Conservation (phyloP, 192 early-diverging fungal genomes). For the Rhizophagus prolifer region DNA sequence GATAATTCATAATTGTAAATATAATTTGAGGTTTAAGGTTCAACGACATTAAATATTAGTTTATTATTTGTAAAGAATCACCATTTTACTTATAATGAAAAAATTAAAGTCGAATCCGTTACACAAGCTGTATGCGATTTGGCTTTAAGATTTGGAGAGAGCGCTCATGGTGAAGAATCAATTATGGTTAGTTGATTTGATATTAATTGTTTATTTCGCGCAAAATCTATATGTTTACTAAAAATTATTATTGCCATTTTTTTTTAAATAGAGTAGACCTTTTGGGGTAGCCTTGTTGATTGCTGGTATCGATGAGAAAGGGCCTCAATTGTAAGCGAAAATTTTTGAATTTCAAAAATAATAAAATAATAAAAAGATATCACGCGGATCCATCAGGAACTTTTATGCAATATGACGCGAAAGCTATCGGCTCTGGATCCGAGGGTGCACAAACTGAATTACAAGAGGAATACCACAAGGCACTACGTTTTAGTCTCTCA, state of each 20-base stretch:
- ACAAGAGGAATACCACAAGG: conserved; percentile 94
- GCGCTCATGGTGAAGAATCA: conserved; percentile 93
- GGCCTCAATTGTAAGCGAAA: conserved; percentile 90
- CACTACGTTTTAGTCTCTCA: conserved; percentile 62
- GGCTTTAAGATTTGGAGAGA: conserved; percentile 95
- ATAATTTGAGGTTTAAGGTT: neutral
- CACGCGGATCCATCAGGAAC: conserved; percentile 99
- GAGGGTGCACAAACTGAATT: conserved; percentile 98
- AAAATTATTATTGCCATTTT: neutral
- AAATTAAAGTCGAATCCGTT: conserved; percentile 93
- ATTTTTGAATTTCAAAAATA: neutral
- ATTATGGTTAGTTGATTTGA: conserved; percentile 73
- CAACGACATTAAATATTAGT: neutral
- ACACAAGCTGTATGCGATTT: conserved; percentile 98
- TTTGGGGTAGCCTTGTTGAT: conserved; percentile 99
- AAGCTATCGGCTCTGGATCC: conserved; percentile 98
- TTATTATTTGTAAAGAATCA: conserved; percentile 67
- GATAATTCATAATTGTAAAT: neutral
- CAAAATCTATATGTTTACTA: neutral
- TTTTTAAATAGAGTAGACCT: conserved; percentile 69
- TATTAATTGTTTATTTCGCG: neutral
- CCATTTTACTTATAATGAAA: conserved; percentile 92
- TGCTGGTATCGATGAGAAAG: conserved; percentile 95
- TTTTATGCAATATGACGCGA: conserved; percentile 91
- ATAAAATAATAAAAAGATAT: conserved; percentile 50